Conservation (phyloP, 345 rosid genomes). For the Populus nigra region DNA sequence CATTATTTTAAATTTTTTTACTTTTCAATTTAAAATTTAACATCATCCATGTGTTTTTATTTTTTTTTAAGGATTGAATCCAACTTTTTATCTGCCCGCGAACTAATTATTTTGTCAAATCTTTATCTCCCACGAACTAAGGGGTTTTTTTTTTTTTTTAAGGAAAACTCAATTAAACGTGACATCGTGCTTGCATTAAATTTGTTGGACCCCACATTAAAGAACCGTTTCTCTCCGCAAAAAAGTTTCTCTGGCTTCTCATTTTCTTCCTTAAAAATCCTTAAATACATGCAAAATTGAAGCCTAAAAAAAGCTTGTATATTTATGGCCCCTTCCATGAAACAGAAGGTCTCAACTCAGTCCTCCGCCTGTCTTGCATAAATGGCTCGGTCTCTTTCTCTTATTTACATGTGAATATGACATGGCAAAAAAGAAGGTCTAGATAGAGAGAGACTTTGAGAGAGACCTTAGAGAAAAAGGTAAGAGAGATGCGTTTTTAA, state of each 20-base stretch:
- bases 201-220: background rate
- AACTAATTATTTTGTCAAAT: background rate
- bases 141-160: too few relatives aligned
- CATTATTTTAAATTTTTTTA: too few relatives aligned
- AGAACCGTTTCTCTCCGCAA: background rate
- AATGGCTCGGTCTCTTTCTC: background rate
- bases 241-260: background rate
- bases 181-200: constrained; percentile 6
- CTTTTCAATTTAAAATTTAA: too few relatives aligned
- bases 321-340: constrained; percentile 1
- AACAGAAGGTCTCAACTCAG: background rate
- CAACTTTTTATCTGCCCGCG: too few relatives aligned
- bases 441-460: background rate
- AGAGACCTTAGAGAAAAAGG: constrained; percentile 14
- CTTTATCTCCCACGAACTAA: background rate
- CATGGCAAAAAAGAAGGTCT: background rate
- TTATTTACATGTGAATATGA: constrained; percentile 17
- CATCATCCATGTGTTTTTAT: too few relatives aligned
- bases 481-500: constrained; percentile 16
- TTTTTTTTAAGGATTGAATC: too few relatives aligned
- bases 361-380: background rate
- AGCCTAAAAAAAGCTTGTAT: background rate
- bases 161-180: background rate
- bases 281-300: background rate
- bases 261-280: background rate